A percentile compares a stretch with the other conserved stretches of the same genome.
These are phyloP conservation scores for Mariannaea sp. DNA, from an alignment of 2,329 filamentous ascomycete genomes.

Conservation along the genomic window DNA sequence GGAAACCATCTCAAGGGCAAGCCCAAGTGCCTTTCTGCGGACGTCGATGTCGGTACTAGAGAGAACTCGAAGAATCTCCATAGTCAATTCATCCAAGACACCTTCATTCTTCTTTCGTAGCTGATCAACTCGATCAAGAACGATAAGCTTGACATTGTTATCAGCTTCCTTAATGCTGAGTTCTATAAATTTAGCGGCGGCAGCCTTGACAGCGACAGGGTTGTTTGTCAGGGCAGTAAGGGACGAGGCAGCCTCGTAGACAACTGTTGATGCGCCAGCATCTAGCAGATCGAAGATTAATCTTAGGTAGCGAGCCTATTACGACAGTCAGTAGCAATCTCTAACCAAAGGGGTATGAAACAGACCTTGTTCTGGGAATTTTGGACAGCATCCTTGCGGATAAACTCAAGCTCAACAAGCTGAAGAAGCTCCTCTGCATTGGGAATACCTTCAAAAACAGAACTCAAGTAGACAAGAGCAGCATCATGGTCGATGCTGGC, in stretches of 20 bases:
- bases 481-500: conserved; percentile 92
- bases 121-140: conserved; percentile 90
- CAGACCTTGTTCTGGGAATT: conserved; percentile 91
- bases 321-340: conserved; percentile 33
- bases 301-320: conserved; percentile 81
- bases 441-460: conserved; percentile 89
- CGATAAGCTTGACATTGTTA: conserved; percentile 99
- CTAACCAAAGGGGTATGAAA: conserved; percentile 7
- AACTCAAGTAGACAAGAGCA: conserved; percentile 83
- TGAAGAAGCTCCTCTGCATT: conserved; percentile 95
- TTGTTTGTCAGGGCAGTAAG: conserved; percentile 93
- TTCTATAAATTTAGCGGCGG: conserved; percentile 94
- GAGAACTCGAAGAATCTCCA: conserved; percentile 95
- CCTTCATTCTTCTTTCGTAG: conserved; percentile 87
- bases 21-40: conserved; percentile 83
- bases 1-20: conserved; percentile 96
- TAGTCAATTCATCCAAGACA: conserved; percentile 88
- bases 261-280: conserved; percentile 88
- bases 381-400: conserved; percentile 93
- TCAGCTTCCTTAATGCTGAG: conserved; percentile 96
- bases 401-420: conserved; percentile 94
- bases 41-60: conserved; percentile 97
- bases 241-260: conserved; percentile 96
- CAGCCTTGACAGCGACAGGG: conserved; percentile 95
- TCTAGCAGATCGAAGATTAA: conserved; percentile 97